These are phyloP conservation scores for Moringa oleifera DNA, from an alignment of 345 rosid species.

Conservation along the genomic window DNA sequence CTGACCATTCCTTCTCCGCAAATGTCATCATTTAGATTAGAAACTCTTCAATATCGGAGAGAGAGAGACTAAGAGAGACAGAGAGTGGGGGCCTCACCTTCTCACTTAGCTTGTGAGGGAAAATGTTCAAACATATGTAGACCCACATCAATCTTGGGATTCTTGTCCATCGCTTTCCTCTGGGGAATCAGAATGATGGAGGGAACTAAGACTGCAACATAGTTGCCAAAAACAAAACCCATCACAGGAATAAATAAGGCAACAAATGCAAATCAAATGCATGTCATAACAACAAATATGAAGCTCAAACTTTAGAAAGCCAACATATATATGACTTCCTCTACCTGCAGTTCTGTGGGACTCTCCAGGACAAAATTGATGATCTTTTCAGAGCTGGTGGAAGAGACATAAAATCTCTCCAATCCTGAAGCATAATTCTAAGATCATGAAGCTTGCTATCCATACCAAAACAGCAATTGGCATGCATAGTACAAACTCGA, in stretches of 20 bases:
- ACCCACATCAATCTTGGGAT: slow-evolving; percentile 18
- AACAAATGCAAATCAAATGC: not conserved
- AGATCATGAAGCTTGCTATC: slow-evolving; percentile 75
- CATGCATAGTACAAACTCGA: slow-evolving; percentile 79
- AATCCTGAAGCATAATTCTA: slow-evolving; percentile 71
- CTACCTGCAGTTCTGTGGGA: slow-evolving; percentile 86
- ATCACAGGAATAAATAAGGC: not conserved
- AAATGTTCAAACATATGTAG: not conserved
- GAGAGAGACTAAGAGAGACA: no score
- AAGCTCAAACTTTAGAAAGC: not conserved
- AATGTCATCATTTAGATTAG: no score
- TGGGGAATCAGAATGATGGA: slow-evolving; percentile 22
- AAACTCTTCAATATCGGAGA: no score
- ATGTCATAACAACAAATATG: not conserved
- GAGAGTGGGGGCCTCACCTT: no score
- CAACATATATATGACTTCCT: not conserved
- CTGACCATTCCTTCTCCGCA: no score
- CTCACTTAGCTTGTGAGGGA: not conserved
- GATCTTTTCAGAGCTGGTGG: slow-evolving; percentile 45
- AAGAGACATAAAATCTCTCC: slow-evolving; percentile 54
- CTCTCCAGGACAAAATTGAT: slow-evolving; percentile 49
- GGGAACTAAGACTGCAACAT: slow-evolving; percentile 43
- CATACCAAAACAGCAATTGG: slow-evolving; percentile 81
- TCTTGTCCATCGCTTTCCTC: slow-evolving; percentile 13
- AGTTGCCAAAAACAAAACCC: not conserved